A percentile compares a stretch with the other conserved stretches of the same genome.
Evolutionary conservation across 164 flowering plant species (phyloP).

Genomic region (Malania oleifera): DNA sequence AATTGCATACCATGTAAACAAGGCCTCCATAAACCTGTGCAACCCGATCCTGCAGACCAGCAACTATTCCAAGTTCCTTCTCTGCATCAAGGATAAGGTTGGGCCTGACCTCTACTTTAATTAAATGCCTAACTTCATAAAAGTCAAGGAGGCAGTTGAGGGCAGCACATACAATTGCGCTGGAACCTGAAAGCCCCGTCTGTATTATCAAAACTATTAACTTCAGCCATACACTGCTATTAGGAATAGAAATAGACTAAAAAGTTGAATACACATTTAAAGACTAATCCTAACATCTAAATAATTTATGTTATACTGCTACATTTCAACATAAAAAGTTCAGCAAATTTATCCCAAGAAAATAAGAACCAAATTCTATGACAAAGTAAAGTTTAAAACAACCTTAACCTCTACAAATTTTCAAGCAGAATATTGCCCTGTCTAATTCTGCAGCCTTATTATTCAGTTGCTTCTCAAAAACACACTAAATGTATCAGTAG

Average conservation of each 20-base stretch:
- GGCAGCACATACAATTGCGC: conserved; percentile 94
- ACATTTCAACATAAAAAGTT: neutral
- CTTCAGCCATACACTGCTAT: neutral
- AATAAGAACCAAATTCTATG: too few relatives aligned
- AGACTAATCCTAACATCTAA: neutral
- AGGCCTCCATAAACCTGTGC: conserved; percentile 98
- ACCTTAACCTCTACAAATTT: too few relatives aligned
- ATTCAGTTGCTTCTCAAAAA: too few relatives aligned
- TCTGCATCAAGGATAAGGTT: conserved; percentile 81
- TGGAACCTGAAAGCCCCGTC: conserved; percentile 99
- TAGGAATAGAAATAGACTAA: neutral
- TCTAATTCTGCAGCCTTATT: too few relatives aligned
- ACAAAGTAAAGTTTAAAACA: too few relatives aligned
- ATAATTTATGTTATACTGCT: neutral
- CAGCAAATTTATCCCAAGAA: too few relatives aligned
- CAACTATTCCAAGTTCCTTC: conserved; percentile 93
- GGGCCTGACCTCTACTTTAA: conserved; percentile 89
- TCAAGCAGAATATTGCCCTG: too few relatives aligned
- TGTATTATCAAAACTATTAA: conserved; percentile 34
- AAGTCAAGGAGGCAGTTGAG: conserved; percentile 87
- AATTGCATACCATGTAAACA: conserved; percentile 74
- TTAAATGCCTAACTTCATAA: conserved; percentile 66
- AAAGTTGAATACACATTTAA: neutral
- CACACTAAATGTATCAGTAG: too few relatives aligned
- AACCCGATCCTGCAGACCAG: conserved; percentile 97